Percentiles rank a stretch among this genome's conserved stretches.
These are phyloP conservation scores for Eimeria acervulina DNA, from an alignment of 169 alveolate genomes.

Conservation along the genomic window DNA sequence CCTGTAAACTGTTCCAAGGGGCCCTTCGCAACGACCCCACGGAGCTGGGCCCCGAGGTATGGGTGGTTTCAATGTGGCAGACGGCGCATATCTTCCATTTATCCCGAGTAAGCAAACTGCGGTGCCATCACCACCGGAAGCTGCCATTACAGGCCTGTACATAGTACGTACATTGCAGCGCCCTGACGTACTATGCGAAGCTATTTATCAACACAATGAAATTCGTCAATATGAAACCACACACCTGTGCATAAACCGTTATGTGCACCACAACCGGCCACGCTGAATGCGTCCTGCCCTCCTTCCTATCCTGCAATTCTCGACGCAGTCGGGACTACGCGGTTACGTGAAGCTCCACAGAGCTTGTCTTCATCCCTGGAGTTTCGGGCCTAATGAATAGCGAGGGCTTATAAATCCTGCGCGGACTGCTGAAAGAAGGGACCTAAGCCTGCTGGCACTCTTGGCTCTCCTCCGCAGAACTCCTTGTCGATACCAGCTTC, in stretches of 20 bases:
- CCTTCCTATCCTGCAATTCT: neutral
- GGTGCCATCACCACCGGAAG: neutral
- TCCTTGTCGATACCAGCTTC: conserved; percentile 64
- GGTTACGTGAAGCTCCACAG: neutral
- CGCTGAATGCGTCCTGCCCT: conserved; percentile 1
- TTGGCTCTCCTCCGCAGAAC: conserved; percentile 77
- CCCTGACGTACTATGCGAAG: neutral
- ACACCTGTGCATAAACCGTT: neutral
- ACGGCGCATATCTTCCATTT: neutral
- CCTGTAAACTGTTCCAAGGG: neutral
- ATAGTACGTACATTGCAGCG: neutral
- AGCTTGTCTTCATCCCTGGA: neutral
- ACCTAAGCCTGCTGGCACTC: neutral
- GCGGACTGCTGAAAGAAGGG: conserved; percentile 18
- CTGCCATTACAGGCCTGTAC: neutral
- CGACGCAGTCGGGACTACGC: neutral
- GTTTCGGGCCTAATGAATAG: neutral
- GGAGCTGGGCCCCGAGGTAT: neutral
- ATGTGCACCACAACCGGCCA: neutral
- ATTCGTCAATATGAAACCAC: conserved; percentile 1
- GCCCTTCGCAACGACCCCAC: neutral
- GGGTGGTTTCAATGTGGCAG: neutral
- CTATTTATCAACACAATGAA: neutral
- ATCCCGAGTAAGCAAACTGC: neutral
- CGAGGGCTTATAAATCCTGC: neutral